Percentiles rank a stretch among this genome's conserved stretches.
Evolutionary conservation across 305 asterid species (phyloP).

Genomic region (Withania somnifera): DNA sequence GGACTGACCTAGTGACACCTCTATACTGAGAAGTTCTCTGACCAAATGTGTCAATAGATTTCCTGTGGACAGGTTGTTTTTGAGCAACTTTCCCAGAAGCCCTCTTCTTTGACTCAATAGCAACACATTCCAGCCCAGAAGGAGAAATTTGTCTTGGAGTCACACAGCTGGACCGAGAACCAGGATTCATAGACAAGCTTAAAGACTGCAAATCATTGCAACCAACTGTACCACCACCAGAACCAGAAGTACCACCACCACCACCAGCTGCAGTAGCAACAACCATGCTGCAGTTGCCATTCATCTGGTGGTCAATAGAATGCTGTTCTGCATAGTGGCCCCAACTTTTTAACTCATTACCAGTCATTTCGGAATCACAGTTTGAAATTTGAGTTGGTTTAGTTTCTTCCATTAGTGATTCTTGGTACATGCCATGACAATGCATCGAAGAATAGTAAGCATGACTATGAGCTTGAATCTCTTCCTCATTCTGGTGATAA

Average conservation of each 20-base stretch:
- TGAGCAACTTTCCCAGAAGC: slow-evolving; percentile 31
- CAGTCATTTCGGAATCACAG: slow-evolving; percentile 16
- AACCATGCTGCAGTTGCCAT: not conserved
- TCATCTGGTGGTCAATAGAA: slow-evolving; percentile 21
- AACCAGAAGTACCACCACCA: slow-evolving; percentile 10
- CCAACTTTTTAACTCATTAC: slow-evolving; percentile 44
- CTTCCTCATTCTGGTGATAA: slow-evolving; percentile 22
- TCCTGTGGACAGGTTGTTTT: slow-evolving; percentile 72
- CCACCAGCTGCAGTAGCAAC: not conserved
- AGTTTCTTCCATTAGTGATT: slow-evolving; percentile 8
- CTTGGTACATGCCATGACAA: slow-evolving; percentile 22
- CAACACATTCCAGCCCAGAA: slow-evolving; percentile 18
- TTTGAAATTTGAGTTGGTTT: slow-evolving; percentile 6
- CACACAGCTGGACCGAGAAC: slow-evolving; percentile 58
- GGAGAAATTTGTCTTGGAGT: slow-evolving; percentile 48
- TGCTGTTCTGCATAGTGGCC: slow-evolving; percentile 21
- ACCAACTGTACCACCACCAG: slow-evolving; percentile 9
- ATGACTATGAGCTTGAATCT: slow-evolving; percentile 10
- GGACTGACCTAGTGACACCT: slow-evolving; percentile 84
- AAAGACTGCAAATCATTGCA: slow-evolving; percentile 32
- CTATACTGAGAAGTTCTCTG: slow-evolving; percentile 94
- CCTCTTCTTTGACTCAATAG: slow-evolving; percentile 53
- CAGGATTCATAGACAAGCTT: slow-evolving; percentile 56
- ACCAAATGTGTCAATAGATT: slow-evolving; percentile 83
- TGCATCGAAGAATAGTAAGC: slow-evolving; percentile 18